Conservation (phyloP, 495 filamentous ascomycete genomes). For the Tuber aestivum region DNA sequence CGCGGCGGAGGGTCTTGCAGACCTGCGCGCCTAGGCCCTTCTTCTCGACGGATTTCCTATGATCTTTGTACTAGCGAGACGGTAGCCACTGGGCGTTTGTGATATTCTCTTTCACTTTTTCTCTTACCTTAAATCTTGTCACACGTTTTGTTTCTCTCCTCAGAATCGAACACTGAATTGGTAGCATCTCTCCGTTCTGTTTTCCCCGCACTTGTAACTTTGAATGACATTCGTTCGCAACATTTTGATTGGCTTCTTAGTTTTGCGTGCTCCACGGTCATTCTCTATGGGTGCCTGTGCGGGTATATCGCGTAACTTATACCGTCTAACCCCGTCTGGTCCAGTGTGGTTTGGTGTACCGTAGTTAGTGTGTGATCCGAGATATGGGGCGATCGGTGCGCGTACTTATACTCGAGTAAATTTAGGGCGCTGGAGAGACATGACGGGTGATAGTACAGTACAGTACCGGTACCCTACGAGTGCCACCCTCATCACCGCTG, state of each 20-base stretch:
- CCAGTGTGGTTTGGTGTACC: background rate
- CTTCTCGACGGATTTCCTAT: background rate
- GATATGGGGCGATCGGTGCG: background rate
- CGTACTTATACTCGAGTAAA: no score
- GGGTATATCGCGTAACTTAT: background rate
- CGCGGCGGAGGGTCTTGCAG: constrained; percentile 22
- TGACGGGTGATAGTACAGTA: no score
- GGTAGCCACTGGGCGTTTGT: constrained; percentile 5
- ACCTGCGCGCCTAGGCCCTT: constrained; percentile 30
- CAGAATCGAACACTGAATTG: background rate
- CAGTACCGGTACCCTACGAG: no score
- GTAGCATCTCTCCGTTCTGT: background rate
- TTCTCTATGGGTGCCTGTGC: background rate
- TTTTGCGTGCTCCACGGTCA: background rate
- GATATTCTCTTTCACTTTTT: background rate
- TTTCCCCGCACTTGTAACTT: background rate
- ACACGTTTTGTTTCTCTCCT: constrained; percentile 4
- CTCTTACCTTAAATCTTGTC: background rate
- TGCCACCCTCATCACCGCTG: no score
- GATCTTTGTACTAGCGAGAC: constrained; percentile 4
- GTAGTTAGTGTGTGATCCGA: background rate
- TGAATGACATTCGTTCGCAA: background rate
- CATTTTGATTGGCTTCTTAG: background rate
- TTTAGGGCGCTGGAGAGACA: no score
- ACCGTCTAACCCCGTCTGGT: background rate